Evolutionary conservation across 228 moss, liverwort and hornwort species (phyloP).

Genomic region (Sphagnum fallax): DNA sequence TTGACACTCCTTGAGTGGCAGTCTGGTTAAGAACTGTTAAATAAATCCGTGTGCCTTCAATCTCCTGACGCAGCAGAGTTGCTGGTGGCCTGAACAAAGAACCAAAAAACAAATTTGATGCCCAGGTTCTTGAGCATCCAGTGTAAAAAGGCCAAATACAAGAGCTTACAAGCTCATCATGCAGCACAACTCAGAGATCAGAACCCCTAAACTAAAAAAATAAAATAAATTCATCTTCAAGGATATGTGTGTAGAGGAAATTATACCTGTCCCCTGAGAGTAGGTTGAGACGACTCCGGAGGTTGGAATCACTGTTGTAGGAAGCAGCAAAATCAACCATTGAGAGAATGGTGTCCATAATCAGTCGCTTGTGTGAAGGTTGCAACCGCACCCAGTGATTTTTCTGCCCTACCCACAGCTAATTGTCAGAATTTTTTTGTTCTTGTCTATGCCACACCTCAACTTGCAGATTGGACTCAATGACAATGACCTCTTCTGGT

Average conservation of each 20-base stretch:
- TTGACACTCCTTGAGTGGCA: neutral
- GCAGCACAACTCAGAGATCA: too few species aligned
- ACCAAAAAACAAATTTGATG: too few species aligned
- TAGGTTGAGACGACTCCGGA: constrained; percentile 36
- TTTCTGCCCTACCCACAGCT: constrained; percentile 13
- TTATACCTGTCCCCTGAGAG: constrained; percentile 40
- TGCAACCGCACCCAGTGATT: constrained; percentile 42
- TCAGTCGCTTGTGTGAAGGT: constrained; percentile 40
- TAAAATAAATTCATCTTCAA: too few species aligned
- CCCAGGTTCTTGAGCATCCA: too few species aligned
- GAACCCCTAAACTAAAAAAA: too few species aligned
- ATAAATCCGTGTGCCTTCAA: constrained; percentile 44
- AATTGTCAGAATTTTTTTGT: too few species aligned
- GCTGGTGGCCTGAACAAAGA: constrained; percentile 32
- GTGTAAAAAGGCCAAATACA: too few species aligned
- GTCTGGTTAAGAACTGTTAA: constrained; percentile 44
- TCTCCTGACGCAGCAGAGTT: constrained; percentile 46
- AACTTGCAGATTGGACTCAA: too few species aligned
- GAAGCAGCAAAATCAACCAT: constrained; percentile 54
- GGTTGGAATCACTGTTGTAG: constrained; percentile 40
- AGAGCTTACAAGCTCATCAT: too few species aligned
- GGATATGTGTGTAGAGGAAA: too few species aligned
- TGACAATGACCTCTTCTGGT: too few species aligned
- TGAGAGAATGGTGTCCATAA: constrained; percentile 55
- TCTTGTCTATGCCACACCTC: too few species aligned